Base-by-base conservation (phyloP, 2,329 filamentous ascomycete genomes). In the Claviceps monticola region DNA sequence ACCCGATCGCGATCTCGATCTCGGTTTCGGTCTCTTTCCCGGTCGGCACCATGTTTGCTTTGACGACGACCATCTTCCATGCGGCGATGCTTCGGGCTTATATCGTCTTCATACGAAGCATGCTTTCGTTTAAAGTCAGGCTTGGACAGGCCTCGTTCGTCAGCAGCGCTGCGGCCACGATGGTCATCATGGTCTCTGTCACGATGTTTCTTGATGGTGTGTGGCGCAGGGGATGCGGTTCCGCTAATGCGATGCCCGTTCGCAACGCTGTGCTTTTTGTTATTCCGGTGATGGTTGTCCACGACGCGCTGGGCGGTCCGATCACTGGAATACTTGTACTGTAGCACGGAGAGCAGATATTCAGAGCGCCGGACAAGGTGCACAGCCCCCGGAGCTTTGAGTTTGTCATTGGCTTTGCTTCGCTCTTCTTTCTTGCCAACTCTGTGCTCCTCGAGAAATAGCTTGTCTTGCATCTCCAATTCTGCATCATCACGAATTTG, bases 381-480 rank as follows among this genome's bases (percentile, higher is more conserved):
- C 29, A 98, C 93, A 21, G 93, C 91, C n/a, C 93, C 93, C 4
- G 93, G 93, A 2, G 91, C 95, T 62, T 95, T 94, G 38, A 87
- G 86, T 55, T 84, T 83, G 52, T 84, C 85, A 17, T 88, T 84
- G 16, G 73, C 80, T 61, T 88, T 88, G 61, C 75, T 86, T 38
- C 93, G 84, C 66, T 96, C 89, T 61, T 93, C 90, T 66, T 97
- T 97, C 71, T 94, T 93, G 66, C 95, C 93, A 17, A 97, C 91
- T n/a, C 91, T 86, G 66, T 97, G 90, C 67, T 98, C 94, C 64
- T 98, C 93, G 1, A 98, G 72, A 71, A 95, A 98, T 64, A 97
- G 87, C 63, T 96, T 97, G 60, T 95, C 89, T 1, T 74, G 72
- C 71, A 98, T 83, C 8, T 82, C 86, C 21, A 98, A 79, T 36